These are phyloP conservation scores for Otatea glauca DNA, from an alignment of 176 grass and related monocot species.

Conservation along the genomic window DNA sequence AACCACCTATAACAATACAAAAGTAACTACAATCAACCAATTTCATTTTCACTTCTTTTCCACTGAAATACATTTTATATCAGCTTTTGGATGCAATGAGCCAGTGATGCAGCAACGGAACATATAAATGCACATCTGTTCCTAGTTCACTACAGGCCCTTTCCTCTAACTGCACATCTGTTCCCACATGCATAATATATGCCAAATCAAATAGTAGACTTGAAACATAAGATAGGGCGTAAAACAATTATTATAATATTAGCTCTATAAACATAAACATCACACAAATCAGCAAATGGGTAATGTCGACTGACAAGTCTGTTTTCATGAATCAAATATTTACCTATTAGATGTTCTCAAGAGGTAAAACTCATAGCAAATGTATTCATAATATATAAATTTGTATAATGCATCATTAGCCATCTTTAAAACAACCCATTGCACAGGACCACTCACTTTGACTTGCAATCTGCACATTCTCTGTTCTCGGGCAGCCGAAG, in stretches of 20 bases:
- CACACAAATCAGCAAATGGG: background rate
- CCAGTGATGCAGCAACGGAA: background rate
- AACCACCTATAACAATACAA: background rate
- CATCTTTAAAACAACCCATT: constrained; percentile 22
- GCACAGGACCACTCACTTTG: constrained; percentile 71
- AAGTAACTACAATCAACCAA: background rate
- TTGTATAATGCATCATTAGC: background rate
- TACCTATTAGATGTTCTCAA: background rate
- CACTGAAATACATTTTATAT: background rate
- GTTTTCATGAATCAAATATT: constrained; percentile 17
- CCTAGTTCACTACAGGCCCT: background rate
- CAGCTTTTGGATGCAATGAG: background rate
- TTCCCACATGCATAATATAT: constrained; percentile 14
- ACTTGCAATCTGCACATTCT: constrained; percentile 97
- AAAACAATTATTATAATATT: background rate
- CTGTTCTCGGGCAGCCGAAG: constrained; percentile 80
- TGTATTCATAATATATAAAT: background rate
- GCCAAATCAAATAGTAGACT: constrained; percentile 14
- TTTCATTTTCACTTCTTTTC: background rate
- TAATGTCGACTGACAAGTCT: background rate
- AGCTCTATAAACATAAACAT: background rate
- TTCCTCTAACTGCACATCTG: constrained; percentile 18
- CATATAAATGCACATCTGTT: background rate
- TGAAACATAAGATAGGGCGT: background rate
- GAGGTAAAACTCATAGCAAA: background rate